Percentiles rank a stretch among this genome's conserved stretches.
These are phyloP conservation scores for Xylariaceae sp. DNA, from an alignment of 2,329 filamentous ascomycete species.

Conservation along the genomic window DNA sequence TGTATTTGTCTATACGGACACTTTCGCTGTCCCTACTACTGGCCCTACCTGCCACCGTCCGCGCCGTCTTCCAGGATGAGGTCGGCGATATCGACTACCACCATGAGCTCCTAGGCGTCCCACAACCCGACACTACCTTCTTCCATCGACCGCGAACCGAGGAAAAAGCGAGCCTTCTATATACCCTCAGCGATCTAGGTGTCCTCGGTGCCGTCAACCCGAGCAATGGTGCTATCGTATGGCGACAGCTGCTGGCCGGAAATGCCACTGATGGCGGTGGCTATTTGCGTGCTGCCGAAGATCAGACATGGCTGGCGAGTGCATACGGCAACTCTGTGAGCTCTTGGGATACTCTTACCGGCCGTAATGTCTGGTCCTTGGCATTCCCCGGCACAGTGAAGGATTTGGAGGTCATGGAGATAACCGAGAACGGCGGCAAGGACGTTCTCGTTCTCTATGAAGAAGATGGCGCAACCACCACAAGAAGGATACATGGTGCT, in stretches of 20 bases:
- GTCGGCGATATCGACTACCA: constrained; percentile 92
- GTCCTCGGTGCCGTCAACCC: constrained; percentile 88
- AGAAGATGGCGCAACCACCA: constrained; percentile 51
- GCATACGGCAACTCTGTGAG: constrained; percentile 67
- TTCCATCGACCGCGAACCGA: constrained; percentile 82
- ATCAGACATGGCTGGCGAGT: constrained; percentile 72
- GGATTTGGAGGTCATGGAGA: constrained; percentile 74
- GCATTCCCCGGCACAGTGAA: constrained; percentile 55
- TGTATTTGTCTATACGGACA: constrained; percentile 25
- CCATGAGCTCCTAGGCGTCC: constrained; percentile 79
- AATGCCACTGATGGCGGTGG: constrained; percentile 44
- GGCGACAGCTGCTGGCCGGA: constrained; percentile 72
- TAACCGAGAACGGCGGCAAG: constrained; percentile 53
- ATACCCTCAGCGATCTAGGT: constrained; percentile 80
- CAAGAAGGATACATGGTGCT: constrained; percentile 69
- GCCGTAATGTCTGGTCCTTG: constrained; percentile 72
- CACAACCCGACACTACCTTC: constrained; percentile 80
- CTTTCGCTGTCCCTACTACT: constrained; percentile 32
- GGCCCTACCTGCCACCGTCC: constrained; percentile 46
- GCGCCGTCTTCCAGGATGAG: constrained; percentile 83
- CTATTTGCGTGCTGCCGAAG: constrained; percentile 70
- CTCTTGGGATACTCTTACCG: constrained; percentile 79
- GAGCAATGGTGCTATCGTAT: constrained; percentile 75
- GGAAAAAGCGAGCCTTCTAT: constrained; percentile 84
- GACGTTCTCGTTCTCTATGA: constrained; percentile 69